These are phyloP conservation scores for Aotearoamyces nothofagi DNA, from an alignment of 2,329 filamentous ascomycete genomes.

Conservation along the genomic window DNA sequence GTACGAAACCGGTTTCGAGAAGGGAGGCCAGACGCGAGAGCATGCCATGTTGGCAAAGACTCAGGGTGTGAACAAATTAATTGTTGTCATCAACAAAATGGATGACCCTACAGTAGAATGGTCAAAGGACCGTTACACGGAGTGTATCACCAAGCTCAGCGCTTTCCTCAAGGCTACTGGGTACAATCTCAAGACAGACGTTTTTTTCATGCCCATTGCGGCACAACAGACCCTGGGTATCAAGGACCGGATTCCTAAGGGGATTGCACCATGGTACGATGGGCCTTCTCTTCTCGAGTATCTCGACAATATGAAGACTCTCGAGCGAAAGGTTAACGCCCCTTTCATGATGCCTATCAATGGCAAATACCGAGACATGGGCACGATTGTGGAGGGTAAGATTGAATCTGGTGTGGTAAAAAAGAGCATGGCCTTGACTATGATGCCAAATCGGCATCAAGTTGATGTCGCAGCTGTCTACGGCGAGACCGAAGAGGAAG, in stretches of 20 bases:
- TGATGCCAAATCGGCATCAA: slow-evolving; percentile 89
- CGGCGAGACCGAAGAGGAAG: slow-evolving; percentile 91
- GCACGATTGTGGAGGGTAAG: slow-evolving; percentile 95
- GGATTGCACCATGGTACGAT: slow-evolving; percentile 66
- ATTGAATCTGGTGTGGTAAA: slow-evolving; percentile 89
- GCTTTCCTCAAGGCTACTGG: slow-evolving; percentile 84
- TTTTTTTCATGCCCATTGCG: slow-evolving; percentile 92
- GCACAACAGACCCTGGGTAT: slow-evolving; percentile 77
- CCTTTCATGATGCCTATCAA: slow-evolving; percentile 99
- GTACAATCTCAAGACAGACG: slow-evolving; percentile 86
- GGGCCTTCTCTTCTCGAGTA: slow-evolving; percentile 89
- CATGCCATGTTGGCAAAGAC: slow-evolving; percentile 97
- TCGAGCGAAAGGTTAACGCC: slow-evolving; percentile 91
- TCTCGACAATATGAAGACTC: slow-evolving; percentile 80
- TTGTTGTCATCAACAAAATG: slow-evolving; percentile 98
- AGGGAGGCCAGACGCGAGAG: slow-evolving; percentile 91
- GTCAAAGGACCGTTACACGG: slow-evolving; percentile 83
- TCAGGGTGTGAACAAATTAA: slow-evolving; percentile 91
- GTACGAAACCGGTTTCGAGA: slow-evolving; percentile 97
- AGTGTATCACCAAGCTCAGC: slow-evolving; percentile 79
- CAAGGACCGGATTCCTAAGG: slow-evolving; percentile 72
- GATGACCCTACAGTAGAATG: slow-evolving; percentile 93
- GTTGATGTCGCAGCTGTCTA: slow-evolving; percentile 77
- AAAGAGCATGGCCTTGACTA: slow-evolving; percentile 70
- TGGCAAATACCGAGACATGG: slow-evolving; percentile 94